Base-by-base conservation (phyloP, 306 rosid genomes). In the Herpetospermum pedunculosum region DNA sequence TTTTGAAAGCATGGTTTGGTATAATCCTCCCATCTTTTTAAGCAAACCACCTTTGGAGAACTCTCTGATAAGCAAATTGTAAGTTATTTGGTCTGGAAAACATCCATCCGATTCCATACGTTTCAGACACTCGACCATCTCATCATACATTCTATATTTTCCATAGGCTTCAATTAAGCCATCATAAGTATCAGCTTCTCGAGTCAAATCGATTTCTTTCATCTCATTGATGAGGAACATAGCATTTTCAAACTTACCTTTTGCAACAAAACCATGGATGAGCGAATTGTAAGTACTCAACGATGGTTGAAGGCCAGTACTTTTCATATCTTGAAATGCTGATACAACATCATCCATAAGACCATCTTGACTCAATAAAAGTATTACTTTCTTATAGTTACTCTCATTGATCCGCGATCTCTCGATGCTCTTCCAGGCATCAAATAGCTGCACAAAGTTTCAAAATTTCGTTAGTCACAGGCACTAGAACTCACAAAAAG, bases 81-180 rank as follows among this genome's bases (percentile, higher is more conserved):
- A 85, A 28, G 95, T 91, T 40, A 87, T 79, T 30, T 87, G 88
- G 78, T 85, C 88, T 0, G 81, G 92, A 16, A 84, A 74, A 64
- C 90, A 87, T 32, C 88, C 92, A 68, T 85, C 84, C 52, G 77
- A 54, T 77, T 81, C 87, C 95, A 88, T 91, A 78, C 74, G 79
- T 80, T 80, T 87, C 76, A 88, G 79, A 59, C 90, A 88, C 83
- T 35, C 59, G 60, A 77, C 85, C 60, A 91, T 88, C 80, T 87
- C 88, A 77, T 91, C 97, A 26, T 88, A 88, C 95, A 88, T 84
- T 78, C 80, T 69, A 69, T 84, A 77, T 69, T 83, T 88, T 53
- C 90, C 97, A 23, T 88, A 88, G 34, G 90, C 89, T 84, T 85
- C 81, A 59, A 88, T 81, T 19, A 91, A 78, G 46, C 88, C 85